Conservation (phyloP, 768 basidiomycete species). For the Tremella yokohamensis region DNA sequence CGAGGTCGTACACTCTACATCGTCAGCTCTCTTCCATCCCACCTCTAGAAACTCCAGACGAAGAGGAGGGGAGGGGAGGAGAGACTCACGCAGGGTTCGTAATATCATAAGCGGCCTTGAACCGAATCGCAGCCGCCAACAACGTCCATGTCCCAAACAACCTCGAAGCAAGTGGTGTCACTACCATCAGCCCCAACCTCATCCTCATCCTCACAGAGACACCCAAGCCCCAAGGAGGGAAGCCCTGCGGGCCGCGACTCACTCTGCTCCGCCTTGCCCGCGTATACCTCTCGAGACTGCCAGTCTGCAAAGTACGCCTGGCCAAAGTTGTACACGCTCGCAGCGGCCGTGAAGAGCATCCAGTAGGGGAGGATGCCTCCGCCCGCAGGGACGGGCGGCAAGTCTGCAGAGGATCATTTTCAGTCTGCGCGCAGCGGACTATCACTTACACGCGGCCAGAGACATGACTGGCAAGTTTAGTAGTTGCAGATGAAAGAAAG, state of each 20-base stretch:
- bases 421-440: no score
- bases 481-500: no score
- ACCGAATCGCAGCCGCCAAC: constrained; percentile 73
- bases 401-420: not conserved
- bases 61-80: not conserved
- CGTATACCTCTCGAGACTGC: constrained; percentile 75
- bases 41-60: not conserved
- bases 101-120: constrained; percentile 87
- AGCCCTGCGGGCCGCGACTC: no score
- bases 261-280: constrained; percentile 53
- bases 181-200: constrained; percentile 53
- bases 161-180: constrained; percentile 78
- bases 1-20: constrained; percentile 70
- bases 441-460: no score
- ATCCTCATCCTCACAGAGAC: not conserved
- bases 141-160: constrained; percentile 91
- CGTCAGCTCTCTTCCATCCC: not conserved
- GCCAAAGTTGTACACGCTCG: constrained; percentile 75
- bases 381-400: constrained; percentile 51
- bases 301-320: constrained; percentile 78
- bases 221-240: not conserved
- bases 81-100: constrained; percentile 67
- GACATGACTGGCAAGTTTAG: no score
- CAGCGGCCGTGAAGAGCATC: constrained; percentile 74
- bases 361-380: constrained; percentile 76